Evolutionary conservation across 768 basidiomycete genomes (phyloP), one percentile per base, ranked within the genome.

Genomic region (Fibroporia radiculosa): DNA sequence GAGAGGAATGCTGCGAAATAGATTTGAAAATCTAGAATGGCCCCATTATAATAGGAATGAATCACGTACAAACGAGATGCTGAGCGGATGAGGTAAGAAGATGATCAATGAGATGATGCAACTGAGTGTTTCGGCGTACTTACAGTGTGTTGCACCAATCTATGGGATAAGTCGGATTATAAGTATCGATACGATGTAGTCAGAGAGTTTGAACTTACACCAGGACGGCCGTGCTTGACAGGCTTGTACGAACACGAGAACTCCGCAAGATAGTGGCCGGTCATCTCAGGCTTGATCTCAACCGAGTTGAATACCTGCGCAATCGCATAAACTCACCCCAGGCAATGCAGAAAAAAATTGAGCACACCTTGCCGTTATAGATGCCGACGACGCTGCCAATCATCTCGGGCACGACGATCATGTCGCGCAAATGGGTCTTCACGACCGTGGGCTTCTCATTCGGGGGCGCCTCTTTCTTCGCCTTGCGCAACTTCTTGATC

Each of bases 361-460:
- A 12, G 65, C 67, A 50, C 61, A 89, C 87, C 79, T 95, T 95
- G 62, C 92, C 92, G 63, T 93, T 95, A 82, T 99, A 98, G 64
- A 98, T 95, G 51, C 96, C 96, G 52, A 97, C 82, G 55, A 98
- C 90, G 60, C 82, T 85, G 50, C 96, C 96, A 68, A 99, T 97
- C 96, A 99, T 98, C 76, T 99, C 96, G 40, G 96, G 96, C 48
- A 99, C 96, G 69, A 99, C 84, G 69, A 98, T 95, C 96, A 99
- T 98, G 72, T 98, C 84, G 61, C 96, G 91, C 58, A 99, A 77
- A 70, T 99, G 96, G 47, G 96, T 99, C 80, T 98, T 99, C 62
- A 99, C 95, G 57, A 93, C 88, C 42, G 91, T 78, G 48, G 96
- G 96, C 77, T 99, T 98, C 74, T 98, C 93, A 71, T 97, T 96